These are phyloP conservation scores for Tylopilus plumbeoviolaceoides DNA, from an alignment of 768 basidiomycete genomes.

Conservation along the genomic window DNA sequence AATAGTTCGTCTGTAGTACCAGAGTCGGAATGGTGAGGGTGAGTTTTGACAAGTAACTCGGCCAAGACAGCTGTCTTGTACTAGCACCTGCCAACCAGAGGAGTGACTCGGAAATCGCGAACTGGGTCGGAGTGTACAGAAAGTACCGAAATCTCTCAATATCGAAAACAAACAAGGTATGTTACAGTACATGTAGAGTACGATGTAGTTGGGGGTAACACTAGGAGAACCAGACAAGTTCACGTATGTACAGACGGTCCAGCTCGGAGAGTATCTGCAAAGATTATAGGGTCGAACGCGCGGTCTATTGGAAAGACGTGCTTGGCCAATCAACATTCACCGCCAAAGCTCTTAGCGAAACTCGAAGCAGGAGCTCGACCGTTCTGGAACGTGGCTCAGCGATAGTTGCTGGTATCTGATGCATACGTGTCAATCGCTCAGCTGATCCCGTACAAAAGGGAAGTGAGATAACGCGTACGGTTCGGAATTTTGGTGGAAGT, in stretches of 20 bases:
- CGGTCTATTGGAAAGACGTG: neutral
- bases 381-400: constrained; percentile 72
- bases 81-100: too few species aligned
- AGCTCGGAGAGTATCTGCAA: neutral
- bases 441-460: neutral
- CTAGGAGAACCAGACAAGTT: constrained; percentile 12
- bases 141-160: neutral
- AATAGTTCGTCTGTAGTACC: neutral
- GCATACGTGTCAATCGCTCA: constrained; percentile 8
- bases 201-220: constrained; percentile 18
- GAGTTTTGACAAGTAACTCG: too few species aligned
- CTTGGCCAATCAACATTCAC: constrained; percentile 1
- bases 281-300: constrained; percentile 4
- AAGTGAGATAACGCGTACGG: constrained; percentile 57
- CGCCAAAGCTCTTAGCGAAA: constrained; percentile 55
- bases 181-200: constrained; percentile 18
- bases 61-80: too few species aligned
- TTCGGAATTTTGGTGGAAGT: constrained; percentile 90
- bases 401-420: constrained; percentile 85
- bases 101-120: neutral
- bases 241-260: constrained; percentile 14
- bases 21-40: too few species aligned
- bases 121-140: neutral
- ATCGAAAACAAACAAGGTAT: constrained; percentile 8
- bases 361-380: constrained; percentile 76